Base-by-base conservation (phyloP, 257 asterid genomes). In the Salvia rosmarinus region DNA sequence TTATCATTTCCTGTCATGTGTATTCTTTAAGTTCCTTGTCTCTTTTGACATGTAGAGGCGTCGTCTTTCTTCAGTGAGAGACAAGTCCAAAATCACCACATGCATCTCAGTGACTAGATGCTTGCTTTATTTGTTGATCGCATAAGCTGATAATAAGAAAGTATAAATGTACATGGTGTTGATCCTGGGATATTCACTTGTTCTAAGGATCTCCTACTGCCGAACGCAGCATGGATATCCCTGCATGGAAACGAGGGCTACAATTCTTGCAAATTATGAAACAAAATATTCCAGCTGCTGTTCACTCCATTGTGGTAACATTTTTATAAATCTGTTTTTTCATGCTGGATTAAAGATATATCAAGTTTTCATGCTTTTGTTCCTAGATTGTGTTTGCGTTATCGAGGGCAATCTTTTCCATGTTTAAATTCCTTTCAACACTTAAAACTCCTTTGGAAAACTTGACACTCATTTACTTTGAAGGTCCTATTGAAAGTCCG, bases 181-280 rank as follows among this genome's bases (percentile, higher is more conserved):
- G 95, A 92, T 92, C 90, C 80, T 80, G 90, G 90, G 85, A 88
- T 82, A 85, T 86, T 85, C 85, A 85, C 95, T 85, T 90, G 86
- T 86, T 87, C 98, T 93, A 93, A 93, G 97, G 97, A 86, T 91
- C 91, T 94, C 89, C 89, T 91, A 89, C 89, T 90, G 82, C 90
- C 96, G 95, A 88, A 87, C 96, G 97, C 97, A 91, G 98, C 97
- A 86, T 89, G 97, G 96, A 89, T 71, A 82, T 91, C 79, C 96
- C 98, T 81, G 92, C 98, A 69, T 91, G 98, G 98, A 87, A 81
- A 82, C 83, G 97, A 30, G 86, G 83, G 77, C 90, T 94, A 59
- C 86, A 81, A 61, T 85, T 78, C 84, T 76, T 91, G 80, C 90
- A 82, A 70, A 87, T 93, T 66, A 17, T 81, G 85, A 93, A 89